Evolutionary conservation across 2,329 filamentous ascomycete genomes (phyloP), one percentile per base, ranked within the genome.

Genomic region (Diplodia scrobiculata): DNA sequence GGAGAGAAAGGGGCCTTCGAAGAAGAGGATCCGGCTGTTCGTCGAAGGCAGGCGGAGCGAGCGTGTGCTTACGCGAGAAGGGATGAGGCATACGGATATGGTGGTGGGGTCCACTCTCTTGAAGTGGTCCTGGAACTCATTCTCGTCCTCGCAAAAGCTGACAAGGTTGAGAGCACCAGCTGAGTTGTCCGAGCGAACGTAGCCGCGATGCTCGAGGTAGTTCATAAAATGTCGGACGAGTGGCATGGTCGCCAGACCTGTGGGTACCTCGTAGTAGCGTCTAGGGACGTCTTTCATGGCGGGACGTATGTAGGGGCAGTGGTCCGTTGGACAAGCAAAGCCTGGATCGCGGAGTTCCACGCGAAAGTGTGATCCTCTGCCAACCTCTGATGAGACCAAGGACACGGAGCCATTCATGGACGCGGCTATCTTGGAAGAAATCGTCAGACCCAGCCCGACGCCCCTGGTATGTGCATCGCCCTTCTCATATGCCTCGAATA

Each of bases 401-500:
- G 68, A 71, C 0, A 82, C 68, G 1, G 70, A 71, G 0, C 81
- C 81, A 10, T 79, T 71, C 13, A 83, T 72, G 0, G 79, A 71
- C 1, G 73, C 71, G 0, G 81, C 79, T 21, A 81, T 78, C 47
- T 79, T 80, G 9, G 72, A 70, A 3, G 81, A 76, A 0, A 83
- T 71, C 0, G 79, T 80, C 14, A 83, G 69, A 0, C 81, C 81
- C 0, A 82, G 72, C 0, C 81, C 79, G 32, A 78, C 78, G 2
- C 80, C 77, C 1, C 73, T 74, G 0, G 79, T 76, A 41, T 79
- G 73, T 0, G 68, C 67, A 38, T 76, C 73, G 1, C 77, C 74
- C 38, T 81, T 82, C 48, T 81, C 80, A 21, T 82, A 81, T 0
- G 79, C 71, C 3, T 79, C 72, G 32, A 82, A 82, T 3, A 82